Base-by-base conservation (phyloP, 106 monocot genomes). In the Dendrobium chrysotoxum region DNA sequence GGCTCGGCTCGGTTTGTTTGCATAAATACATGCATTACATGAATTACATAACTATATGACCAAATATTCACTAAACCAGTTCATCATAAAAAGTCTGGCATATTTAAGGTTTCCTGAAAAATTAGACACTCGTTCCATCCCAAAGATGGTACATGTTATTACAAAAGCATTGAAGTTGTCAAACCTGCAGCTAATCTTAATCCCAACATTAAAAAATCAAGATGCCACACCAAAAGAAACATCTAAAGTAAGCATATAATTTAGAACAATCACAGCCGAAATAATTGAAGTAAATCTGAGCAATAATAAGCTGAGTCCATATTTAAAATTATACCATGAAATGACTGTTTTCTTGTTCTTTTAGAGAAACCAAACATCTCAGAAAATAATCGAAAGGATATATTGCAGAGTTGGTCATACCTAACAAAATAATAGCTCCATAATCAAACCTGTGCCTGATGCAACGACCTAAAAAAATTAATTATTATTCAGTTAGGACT, bases 391-490 rank as follows among this genome's bases (percentile, higher is more conserved):
- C 15, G 11, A 65, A 23, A 38, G 70, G 35, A 70, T 35, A 70
- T 31, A 70, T 70, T 70, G 16, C 35, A 70, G 2, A 31, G 70
- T 0, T 70, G 28, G 44, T 25, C 65, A 79, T 87, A 99, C 95
- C 99, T 81, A 95, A 77, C 6, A 95, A 80, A 78, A 95, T 99
- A 76, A 99, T 86, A 35, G 93, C 99, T 54, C 99, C 95, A 83
- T 95, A 95, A 81, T 99, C 99, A 28, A 70, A 90, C 78, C 81
- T 91, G 76, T 95, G 95, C 15, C 95, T 76, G 82, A 99, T 99
- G 85, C 99, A 99, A 21, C 99, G 95, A 82, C 99, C 99, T 99
- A 81, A 54, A 86, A 78, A 83, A 28, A 46, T 18, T 28, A 55
- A 68, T 1, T 15, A 76, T 15, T 18, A 76, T 47, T 16, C 21